Evolutionary conservation across 148 eudicot species (phyloP).

Genomic region (Talinum fruticosum): DNA sequence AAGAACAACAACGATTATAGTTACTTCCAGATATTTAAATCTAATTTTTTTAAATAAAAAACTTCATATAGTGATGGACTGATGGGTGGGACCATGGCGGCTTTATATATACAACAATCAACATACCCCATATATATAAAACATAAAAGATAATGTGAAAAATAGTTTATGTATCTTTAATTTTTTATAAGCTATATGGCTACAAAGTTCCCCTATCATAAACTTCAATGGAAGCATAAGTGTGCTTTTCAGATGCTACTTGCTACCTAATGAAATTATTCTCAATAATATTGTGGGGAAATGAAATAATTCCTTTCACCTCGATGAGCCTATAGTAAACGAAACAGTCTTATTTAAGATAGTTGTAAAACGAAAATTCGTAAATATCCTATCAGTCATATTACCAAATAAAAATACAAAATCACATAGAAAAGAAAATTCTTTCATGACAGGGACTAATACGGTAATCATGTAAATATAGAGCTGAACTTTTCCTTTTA

Average conservation of each 20-base stretch:
- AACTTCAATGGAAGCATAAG: conserved; percentile 5
- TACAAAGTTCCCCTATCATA: neutral
- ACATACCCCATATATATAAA: too few relatives aligned
- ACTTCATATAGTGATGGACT: neutral
- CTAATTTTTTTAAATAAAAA: neutral
- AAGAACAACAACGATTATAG: too few relatives aligned
- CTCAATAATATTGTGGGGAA: neutral
- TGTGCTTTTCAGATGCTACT: conserved; percentile 11
- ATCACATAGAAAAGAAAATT: neutral
- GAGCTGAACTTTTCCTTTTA: neutral
- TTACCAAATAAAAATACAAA: too few relatives aligned
- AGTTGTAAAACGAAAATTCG: too few relatives aligned
- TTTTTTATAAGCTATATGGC: neutral
- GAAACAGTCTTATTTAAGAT: neutral
- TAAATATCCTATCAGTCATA: too few relatives aligned
- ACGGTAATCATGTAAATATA: neutral
- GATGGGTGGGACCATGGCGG: neutral
- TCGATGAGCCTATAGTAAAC: neutral
- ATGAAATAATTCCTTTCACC: neutral
- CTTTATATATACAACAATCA: neutral
- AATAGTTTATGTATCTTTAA: too few relatives aligned
- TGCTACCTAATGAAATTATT: neutral
- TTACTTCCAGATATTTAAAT: too few relatives aligned
- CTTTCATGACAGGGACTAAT: neutral
- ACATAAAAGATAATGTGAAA: neutral